Evolutionary conservation across 441 rosid species (phyloP).

Genomic region (Breynia disticha): DNA sequence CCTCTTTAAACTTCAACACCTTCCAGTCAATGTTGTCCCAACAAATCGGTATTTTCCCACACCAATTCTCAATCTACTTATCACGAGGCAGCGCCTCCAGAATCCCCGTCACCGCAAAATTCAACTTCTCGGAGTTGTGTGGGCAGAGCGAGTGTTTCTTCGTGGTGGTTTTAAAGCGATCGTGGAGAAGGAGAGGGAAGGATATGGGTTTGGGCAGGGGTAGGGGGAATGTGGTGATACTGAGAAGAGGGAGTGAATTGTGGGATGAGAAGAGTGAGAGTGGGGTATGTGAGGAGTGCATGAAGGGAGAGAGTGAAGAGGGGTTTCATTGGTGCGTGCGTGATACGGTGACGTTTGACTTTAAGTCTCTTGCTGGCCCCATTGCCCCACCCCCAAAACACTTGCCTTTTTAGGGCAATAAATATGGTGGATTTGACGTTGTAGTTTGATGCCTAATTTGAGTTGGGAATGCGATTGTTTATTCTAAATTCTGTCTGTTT

Average conservation of each 20-base stretch:
- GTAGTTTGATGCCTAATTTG: too few species aligned
- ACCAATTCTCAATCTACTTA: constrained; percentile 33
- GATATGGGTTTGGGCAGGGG: too few species aligned
- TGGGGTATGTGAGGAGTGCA: constrained; percentile 31
- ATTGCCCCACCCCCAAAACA: constrained; percentile 36
- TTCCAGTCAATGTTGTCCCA: constrained; percentile 26
- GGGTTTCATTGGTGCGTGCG: constrained; percentile 42
- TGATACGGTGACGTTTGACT: constrained; percentile 33
- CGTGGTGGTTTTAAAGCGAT: constrained; percentile 29
- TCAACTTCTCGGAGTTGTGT: constrained; percentile 28
- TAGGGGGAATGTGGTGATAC: constrained; percentile 24
- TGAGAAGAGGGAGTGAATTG: constrained; percentile 24
- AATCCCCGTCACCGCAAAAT: constrained; percentile 25
- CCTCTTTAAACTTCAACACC: constrained; percentile 23
- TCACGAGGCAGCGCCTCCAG: constrained; percentile 15
- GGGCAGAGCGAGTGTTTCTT: constrained; percentile 20
- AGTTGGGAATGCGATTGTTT: constrained; percentile 4
- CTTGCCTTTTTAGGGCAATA: too few species aligned
- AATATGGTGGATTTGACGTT: too few species aligned
- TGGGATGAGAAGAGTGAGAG: constrained; percentile 16
- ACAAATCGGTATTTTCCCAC: constrained; percentile 33
- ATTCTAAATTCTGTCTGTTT: not conserved
- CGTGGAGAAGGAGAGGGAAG: constrained; percentile 24
- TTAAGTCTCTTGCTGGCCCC: constrained; percentile 40
- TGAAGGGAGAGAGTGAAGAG: constrained; percentile 17